Base-by-base conservation (phyloP, 2,329 filamentous ascomycete species). In the Colletotrichum abscissum region DNA sequence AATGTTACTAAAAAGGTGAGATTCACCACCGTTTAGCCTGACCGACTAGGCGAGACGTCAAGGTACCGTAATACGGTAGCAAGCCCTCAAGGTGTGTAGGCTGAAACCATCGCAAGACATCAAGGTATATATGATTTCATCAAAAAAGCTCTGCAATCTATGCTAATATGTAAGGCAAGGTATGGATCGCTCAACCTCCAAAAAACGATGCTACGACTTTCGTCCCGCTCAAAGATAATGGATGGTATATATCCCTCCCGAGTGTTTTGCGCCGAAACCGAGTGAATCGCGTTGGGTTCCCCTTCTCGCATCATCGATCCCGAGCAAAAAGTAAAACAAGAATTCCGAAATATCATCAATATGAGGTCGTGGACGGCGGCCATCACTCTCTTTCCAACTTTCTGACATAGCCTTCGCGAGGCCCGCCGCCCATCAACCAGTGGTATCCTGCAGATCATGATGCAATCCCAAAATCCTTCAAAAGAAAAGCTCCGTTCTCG, bases 401-500 rank as follows among this genome's bases (percentile, higher is more conserved):
- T 64, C 42, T 24, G 14, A 26, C 38, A 30, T 4, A 22, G 30
- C 35, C 24, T 56, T 58, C 14, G 19, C 30, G 4, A 33, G 59
- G 42, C 42, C 60, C 26, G 59, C 60, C 67, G 67, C 56, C 56
- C 60, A 56, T 24, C 49, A 28, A 33, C 67, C 56, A 42, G 22
- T 62, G 70, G 70, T 70, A 65, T 70, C 66, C 60, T 26, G 70
- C 35, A 57, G 56, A 70, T 70, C 70, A 65, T 73, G 54, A 64
- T 62, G 60, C 70, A 57, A 67, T 70, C 30, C 55, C 30, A 26
- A 9, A 54, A 46, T 30, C 42, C 33, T n/a, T 22, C 38, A n/a
- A 55, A 33, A 63, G 60, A 58, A 38, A n/a, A 9, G 42, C 16
- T 19, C 11, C 24, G 11, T 38, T 30, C 26, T 30, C 56, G n/a